Conservation (phyloP, 2,329 filamentous ascomycete genomes). For the Simplicillium aogashimaense region DNA sequence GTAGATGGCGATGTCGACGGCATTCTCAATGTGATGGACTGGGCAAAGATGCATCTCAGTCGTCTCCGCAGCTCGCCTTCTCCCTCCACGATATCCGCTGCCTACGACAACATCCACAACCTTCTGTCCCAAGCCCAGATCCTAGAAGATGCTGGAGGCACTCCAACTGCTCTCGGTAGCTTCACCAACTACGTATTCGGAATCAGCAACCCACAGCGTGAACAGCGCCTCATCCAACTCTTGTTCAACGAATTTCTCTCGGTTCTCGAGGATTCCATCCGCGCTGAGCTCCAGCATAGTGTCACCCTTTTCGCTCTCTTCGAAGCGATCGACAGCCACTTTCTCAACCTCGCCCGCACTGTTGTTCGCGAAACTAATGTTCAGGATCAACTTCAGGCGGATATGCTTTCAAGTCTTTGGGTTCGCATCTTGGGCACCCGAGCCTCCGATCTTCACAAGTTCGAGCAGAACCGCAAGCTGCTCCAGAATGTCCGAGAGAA, state of each 20-base stretch:
- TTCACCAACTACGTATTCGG: conserved; percentile 69
- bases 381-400: conserved; percentile 71
- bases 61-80: conserved; percentile 54
- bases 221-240: conserved; percentile 68
- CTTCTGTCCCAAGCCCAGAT: conserved; percentile 57
- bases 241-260: conserved; percentile 78
- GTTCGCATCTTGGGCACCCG: conserved; percentile 72
- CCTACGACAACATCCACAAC: conserved; percentile 77
- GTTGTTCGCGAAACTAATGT: conserved; percentile 75
- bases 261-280: conserved; percentile 82
- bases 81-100: conserved; percentile 48
- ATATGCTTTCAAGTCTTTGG: conserved; percentile 79
- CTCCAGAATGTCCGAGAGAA: conserved; percentile 70
- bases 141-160: conserved; percentile 41
- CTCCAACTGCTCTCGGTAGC: conserved; percentile 58
- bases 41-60: conserved; percentile 77
- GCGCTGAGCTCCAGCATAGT: conserved; percentile 71
- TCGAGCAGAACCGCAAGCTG: conserved; percentile 78
- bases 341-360: conserved; percentile 75
- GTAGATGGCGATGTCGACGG: conserved; percentile 90
- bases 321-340: conserved; percentile 82
- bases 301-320: conserved; percentile 81
- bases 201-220: conserved; percentile 69
- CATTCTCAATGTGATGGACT: conserved; percentile 92
- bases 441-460: conserved; percentile 70